Evolutionary conservation across 495 filamentous ascomycete species (phyloP).

Genomic region (Penicillium lagena): DNA sequence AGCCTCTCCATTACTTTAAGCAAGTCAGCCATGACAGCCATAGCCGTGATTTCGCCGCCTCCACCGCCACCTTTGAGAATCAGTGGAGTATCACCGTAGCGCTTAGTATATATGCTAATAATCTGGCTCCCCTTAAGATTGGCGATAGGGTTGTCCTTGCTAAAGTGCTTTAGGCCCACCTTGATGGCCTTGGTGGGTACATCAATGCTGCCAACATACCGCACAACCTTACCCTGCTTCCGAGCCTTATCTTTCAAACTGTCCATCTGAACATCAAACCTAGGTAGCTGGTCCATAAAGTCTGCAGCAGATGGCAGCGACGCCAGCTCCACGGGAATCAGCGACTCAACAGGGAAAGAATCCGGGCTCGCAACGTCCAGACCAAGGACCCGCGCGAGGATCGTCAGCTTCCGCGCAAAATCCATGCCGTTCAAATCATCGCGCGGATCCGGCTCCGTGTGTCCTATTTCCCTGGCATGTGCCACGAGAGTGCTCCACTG

Average conservation of each 20-base stretch:
- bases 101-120: conserved; percentile 93
- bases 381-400: conserved; percentile 77
- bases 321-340: conserved; percentile 82
- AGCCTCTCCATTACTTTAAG: conserved; percentile 67
- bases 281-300: conserved; percentile 69
- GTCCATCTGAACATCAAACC: conserved; percentile 81
- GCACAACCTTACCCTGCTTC: conserved; percentile 81
- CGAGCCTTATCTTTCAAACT: conserved; percentile 69
- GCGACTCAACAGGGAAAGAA: conserved; percentile 81
- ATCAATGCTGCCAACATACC: conserved; percentile 92
- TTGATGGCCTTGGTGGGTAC: conserved; percentile 67
- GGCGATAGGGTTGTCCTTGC: conserved; percentile 77
- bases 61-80: conserved; percentile 94
- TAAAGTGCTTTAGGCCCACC: conserved; percentile 84
- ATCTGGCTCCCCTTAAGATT: conserved; percentile 94
- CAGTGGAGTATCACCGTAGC: conserved; percentile 81
- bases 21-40: conserved; percentile 88
- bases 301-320: conserved; percentile 54
- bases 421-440: conserved; percentile 96
- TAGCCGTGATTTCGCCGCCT: conserved; percentile 90
- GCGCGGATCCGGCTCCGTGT: conserved; percentile 92
- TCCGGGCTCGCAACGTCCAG: conserved; percentile 70
- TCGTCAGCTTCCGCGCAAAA: conserved; percentile 93
- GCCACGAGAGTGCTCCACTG: conserved; percentile 84
- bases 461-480: conserved; percentile 89